A percentile compares a stretch with the other conserved stretches of the same genome.
These are phyloP conservation scores for Phialocephala subalpina DNA, from an alignment of 2,329 filamentous ascomycete genomes.

Conservation along the genomic window DNA sequence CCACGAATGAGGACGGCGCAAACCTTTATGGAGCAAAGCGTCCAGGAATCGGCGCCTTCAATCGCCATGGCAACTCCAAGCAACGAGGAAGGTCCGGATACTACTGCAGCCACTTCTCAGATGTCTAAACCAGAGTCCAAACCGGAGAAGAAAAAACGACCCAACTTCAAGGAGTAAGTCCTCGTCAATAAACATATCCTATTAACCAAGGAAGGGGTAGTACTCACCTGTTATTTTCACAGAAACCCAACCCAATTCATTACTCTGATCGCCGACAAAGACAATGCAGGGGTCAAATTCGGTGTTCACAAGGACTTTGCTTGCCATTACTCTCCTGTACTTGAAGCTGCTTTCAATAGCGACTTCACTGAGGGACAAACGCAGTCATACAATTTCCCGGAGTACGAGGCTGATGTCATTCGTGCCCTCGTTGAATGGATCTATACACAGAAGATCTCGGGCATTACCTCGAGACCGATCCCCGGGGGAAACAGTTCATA, in stretches of 20 bases:
- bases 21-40: too few relatives aligned
- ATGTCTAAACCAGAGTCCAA: too few relatives aligned
- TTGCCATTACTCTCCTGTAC: conserved; percentile 10
- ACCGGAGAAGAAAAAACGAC: too few relatives aligned
- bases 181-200: too few relatives aligned
- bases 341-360: conserved; percentile 24
- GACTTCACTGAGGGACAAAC: not conserved
- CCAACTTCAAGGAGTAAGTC: too few relatives aligned
- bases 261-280: not conserved
- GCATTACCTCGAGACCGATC: not conserved
- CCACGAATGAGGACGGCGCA: too few relatives aligned
- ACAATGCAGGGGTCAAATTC: not conserved
- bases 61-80: too few relatives aligned
- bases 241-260: not conserved
- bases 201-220: too few relatives aligned
- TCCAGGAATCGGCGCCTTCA: too few relatives aligned
- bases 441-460: not conserved
- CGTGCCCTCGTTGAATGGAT: not conserved
- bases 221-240: not conserved
- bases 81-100: too few relatives aligned
- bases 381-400: not conserved
- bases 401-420: not conserved
- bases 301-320: conserved; percentile 10
- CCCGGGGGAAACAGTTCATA: not conserved
- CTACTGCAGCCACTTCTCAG: too few relatives aligned